Base-by-base conservation (phyloP, 2,329 filamentous ascomycete genomes). In the Sclerotiophoma versabilis region DNA sequence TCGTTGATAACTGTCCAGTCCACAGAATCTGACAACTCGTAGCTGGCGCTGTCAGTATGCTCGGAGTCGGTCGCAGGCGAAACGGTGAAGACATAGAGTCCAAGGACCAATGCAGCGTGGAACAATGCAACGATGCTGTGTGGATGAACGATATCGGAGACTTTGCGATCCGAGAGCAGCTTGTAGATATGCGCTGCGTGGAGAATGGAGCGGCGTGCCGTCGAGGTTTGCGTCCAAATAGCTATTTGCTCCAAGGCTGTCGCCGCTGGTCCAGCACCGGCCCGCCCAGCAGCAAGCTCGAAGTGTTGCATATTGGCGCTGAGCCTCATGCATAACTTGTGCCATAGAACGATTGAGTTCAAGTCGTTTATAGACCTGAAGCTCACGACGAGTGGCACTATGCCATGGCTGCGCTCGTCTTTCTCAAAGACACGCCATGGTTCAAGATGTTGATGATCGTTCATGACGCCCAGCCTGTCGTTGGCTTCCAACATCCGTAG, bases 151-250 rank as follows among this genome's bases (percentile, higher is more conserved):
- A 81, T 79, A 46, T 83, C 81, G 0, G 79, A 81, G 2, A 81
- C 79, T 59, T 81, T 80, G 38, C 81, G 77, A 52, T 82, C 80
- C 15, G 76, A 77, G 62, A 83, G 78, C 8, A 79, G 64, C 54
- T 79, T 81, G 66, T 79, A 83, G 6, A 80, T 81, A 38, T 83
- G 81, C 0, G 80, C 80, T 4, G 81, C 81, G 55, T 84, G 81
- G 0, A 84, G 67, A 30, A 80, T 80, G 0, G 81, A 78, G 30
- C 81, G 69, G 41, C 81, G 69, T 15, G 81, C 80, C 8, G 80
- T 77, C 3, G 79, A 75, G 1, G 81, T 83, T 56, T 80, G 77
- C 0, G 79, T 76, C 81, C 81, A 84, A 9, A 75, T 66, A 0
- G 79, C 74, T 20, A 84, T 81, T 47, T 82, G 79, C 52, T 81